phyloP scores from a whole-genome alignment of 2,329 filamentous ascomycete genomes.

The Penicillium concentricum region DNA sequence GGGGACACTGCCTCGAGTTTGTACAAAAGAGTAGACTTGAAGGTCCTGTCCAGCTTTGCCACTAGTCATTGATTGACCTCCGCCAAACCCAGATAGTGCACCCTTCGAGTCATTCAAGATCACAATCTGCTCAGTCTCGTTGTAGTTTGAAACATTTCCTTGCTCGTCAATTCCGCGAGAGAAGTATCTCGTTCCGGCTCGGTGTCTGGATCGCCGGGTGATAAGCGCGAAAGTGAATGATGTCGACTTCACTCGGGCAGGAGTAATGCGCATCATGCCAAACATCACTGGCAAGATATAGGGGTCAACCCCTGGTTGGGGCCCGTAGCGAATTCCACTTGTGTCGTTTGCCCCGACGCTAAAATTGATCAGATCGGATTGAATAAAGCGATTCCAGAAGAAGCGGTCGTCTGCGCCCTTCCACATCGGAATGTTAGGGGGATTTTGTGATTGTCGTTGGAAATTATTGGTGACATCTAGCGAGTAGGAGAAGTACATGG shows the following conservation, averaged over 20 bases:
- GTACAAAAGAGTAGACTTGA: conserved; percentile 90
- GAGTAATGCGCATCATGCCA: conserved; percentile 89
- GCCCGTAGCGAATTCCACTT: conserved; percentile 46
- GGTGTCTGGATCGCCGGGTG: conserved; percentile 81
- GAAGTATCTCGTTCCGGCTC: conserved; percentile 91
- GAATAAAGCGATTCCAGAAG: conserved; percentile 96
- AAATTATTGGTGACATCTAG: conserved; percentile 96
- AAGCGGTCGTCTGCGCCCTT: conserved; percentile 92
- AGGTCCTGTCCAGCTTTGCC: conserved; percentile 72
- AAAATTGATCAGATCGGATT: conserved; percentile 88
- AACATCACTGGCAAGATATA: conserved; percentile 96
- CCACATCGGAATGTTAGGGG: conserved; percentile 76
- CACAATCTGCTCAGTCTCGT: conserved; percentile 93
- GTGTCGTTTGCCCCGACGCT: conserved; percentile 58
- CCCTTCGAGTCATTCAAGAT: conserved; percentile 79
- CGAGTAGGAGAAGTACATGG: conserved; percentile 98
- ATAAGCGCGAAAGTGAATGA: conserved; percentile 83
- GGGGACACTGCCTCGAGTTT: conserved; percentile 93
- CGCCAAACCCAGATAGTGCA: conserved; percentile 76
- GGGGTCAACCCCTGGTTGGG: conserved; percentile 77
- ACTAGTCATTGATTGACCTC: conserved; percentile 72
- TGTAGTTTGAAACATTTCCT: conserved; percentile 97
- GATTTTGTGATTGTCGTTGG: conserved; percentile 81
- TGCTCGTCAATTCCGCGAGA: conserved; percentile 90
- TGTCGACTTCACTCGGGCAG: conserved; percentile 80